Percentiles rank a stretch among this genome's conserved stretches.
Conservation (phyloP, 31 red algal genomes). For the Odonthalia washingtoniensis region DNA sequence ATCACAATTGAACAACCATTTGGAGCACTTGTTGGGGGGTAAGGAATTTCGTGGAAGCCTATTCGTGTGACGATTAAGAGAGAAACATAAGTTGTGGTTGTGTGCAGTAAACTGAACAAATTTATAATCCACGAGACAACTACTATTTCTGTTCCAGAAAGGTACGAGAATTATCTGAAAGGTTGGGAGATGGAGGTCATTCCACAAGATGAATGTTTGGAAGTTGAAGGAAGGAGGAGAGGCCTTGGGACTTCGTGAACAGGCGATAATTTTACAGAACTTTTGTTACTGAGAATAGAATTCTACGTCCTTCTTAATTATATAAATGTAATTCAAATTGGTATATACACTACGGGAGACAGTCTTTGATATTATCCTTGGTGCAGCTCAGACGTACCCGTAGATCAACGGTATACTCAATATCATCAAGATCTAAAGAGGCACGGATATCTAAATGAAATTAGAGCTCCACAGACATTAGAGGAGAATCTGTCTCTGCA, state of each 20-base stretch:
- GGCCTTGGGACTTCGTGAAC: neutral
- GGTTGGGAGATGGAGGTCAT: neutral
- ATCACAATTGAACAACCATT: too few species aligned
- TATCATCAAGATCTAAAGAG: neutral
- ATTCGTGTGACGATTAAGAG: neutral
- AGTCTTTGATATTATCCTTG: neutral
- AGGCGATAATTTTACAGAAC: too few species aligned
- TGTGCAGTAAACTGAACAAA: too few species aligned
- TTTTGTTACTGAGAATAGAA: neutral
- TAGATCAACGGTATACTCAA: neutral
- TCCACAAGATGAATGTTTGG: too few species aligned
- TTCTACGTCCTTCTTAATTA: neutral
- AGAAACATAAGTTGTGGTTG: neutral
- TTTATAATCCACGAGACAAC: conserved; percentile 22
- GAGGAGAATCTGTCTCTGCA: too few species aligned
- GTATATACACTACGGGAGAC: neutral
- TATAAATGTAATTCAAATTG: neutral
- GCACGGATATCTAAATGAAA: neutral
- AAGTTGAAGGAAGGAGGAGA: neutral
- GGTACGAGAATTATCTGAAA: neutral
- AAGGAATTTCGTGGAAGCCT: too few species aligned
- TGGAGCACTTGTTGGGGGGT: too few species aligned
- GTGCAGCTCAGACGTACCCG: neutral
- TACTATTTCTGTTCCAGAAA: neutral
- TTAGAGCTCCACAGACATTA: too few species aligned